Evolutionary conservation across 352 stramenopile genomes (phyloP).

Genomic region (Blastocystis sp.): DNA sequence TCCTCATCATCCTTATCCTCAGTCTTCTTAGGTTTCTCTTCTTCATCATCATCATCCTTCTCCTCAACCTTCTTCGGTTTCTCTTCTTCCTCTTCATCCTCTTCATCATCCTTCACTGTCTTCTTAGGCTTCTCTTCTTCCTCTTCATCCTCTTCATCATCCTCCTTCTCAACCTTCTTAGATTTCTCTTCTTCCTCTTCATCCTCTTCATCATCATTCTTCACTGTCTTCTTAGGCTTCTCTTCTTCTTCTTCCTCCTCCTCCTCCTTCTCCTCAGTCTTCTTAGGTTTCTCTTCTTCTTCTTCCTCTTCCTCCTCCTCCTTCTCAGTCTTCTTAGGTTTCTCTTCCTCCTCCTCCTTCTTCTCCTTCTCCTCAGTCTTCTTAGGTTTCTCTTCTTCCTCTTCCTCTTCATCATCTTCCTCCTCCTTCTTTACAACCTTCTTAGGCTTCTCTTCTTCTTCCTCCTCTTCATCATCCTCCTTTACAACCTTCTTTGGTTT

Average conservation of each 20-base stretch:
- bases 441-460: neutral
- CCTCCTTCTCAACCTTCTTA: too few species aligned
- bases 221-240: neutral
- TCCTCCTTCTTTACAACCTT: neutral
- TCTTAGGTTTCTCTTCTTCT: neutral
- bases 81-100: slow-evolving; percentile 23
- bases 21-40: slow-evolving; percentile 19
- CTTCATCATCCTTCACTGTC: neutral
- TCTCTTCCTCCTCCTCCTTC: neutral
- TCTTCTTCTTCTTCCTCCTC: neutral
- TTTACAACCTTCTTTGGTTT: neutral
- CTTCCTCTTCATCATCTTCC: neutral
- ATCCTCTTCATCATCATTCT: neutral
- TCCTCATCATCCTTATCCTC: neutral
- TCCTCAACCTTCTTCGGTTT: slow-evolving; percentile 22
- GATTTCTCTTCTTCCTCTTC: slow-evolving; percentile 41
- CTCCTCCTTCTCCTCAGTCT: neutral
- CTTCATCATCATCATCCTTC: slow-evolving; percentile 15
- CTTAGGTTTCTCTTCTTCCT: slow-evolving; percentile 8
- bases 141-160: slow-evolving; percentile 22
- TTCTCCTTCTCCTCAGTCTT: neutral
- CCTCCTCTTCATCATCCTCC: neutral
- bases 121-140: neutral
- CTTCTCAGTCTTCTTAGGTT: neutral
- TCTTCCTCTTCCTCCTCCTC: neutral